These are phyloP conservation scores for Candida ipomoeae DNA, from an alignment of 805 yeast genomes.

Conservation along the genomic window DNA sequence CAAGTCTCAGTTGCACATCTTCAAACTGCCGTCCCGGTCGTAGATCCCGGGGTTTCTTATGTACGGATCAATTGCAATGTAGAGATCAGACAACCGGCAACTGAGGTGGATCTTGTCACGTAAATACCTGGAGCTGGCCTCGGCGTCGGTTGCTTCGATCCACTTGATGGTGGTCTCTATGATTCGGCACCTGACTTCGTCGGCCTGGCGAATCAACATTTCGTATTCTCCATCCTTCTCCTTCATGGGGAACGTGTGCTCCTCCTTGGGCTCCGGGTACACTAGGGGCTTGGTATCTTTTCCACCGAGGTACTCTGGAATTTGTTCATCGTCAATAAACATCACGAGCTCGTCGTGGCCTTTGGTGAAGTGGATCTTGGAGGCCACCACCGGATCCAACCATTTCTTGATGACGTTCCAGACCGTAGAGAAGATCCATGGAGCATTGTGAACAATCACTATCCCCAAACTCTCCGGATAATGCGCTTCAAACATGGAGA, in stretches of 20 bases:
- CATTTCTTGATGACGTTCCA: slow-evolving; percentile 92
- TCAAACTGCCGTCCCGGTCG: slow-evolving; percentile 67
- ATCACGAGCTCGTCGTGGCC: slow-evolving; percentile 60
- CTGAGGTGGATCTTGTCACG: slow-evolving; percentile 53
- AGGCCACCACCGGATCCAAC: slow-evolving; percentile 95
- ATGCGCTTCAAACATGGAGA: slow-evolving; percentile 88
- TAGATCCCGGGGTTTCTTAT: slow-evolving; percentile 72
- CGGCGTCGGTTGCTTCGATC: slow-evolving; percentile 61
- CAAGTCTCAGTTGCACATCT: slow-evolving; percentile 11
- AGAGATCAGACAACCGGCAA: slow-evolving; percentile 55
- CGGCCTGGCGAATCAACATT: slow-evolving; percentile 48
- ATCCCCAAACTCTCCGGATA: slow-evolving; percentile 92
- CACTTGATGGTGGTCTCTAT: slow-evolving; percentile 68
- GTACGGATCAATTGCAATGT: slow-evolving; percentile 71
- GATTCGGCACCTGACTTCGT: slow-evolving; percentile 48
- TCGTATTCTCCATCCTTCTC: slow-evolving; percentile 39
- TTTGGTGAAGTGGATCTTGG: slow-evolving; percentile 83
- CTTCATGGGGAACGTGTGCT: slow-evolving; percentile 35
- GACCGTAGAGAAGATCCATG: slow-evolving; percentile 93
- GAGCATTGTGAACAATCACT: slow-evolving; percentile 86
- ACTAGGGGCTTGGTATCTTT: slow-evolving; percentile 52
- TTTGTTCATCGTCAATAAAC: slow-evolving; percentile 52
- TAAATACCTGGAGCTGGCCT: slow-evolving; percentile 45
- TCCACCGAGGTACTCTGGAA: slow-evolving; percentile 79
- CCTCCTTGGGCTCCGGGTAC: slow-evolving; percentile 60